Evolutionary conservation across 768 basidiomycete species (phyloP).

Genomic region (Peribolospora baueri): DNA sequence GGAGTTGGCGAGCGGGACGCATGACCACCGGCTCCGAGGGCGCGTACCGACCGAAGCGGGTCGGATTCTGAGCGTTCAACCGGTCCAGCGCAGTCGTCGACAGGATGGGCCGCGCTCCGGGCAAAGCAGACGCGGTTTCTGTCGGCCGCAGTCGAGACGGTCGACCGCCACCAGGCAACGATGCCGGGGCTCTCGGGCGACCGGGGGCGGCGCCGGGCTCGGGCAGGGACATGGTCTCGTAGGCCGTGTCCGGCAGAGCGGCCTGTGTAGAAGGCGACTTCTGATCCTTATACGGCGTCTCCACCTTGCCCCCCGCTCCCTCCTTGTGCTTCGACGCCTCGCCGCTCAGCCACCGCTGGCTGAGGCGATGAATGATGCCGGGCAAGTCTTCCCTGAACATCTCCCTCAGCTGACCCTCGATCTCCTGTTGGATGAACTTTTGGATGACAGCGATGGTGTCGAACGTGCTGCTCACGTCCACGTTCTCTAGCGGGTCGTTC

Average conservation of each 20-base stretch:
- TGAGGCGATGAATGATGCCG: constrained; percentile 81
- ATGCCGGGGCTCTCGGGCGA: too few relatives aligned
- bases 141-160: too few relatives aligned
- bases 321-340: constrained; percentile 1
- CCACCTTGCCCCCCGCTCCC: too few relatives aligned
- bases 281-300: not conserved
- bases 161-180: too few relatives aligned
- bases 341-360: constrained; percentile 64
- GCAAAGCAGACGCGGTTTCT: too few relatives aligned
- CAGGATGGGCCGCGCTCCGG: too few relatives aligned
- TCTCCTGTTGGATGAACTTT: constrained; percentile 90
- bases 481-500: constrained; percentile 91
- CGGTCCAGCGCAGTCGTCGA: too few relatives aligned
- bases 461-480: constrained; percentile 92
- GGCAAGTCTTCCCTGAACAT: constrained; percentile 97
- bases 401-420: constrained; percentile 84
- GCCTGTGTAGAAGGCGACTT: not conserved
- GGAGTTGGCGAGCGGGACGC: too few relatives aligned
- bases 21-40: too few relatives aligned
- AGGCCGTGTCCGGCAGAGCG: not conserved
- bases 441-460: constrained; percentile 95
- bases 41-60: too few relatives aligned
- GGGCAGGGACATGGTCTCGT: constrained; percentile 6
- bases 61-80: too few relatives aligned
- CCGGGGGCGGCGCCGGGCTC: not conserved